Base-by-base conservation (phyloP, 306 rosid genomes). In the Cicer judaicum region DNA sequence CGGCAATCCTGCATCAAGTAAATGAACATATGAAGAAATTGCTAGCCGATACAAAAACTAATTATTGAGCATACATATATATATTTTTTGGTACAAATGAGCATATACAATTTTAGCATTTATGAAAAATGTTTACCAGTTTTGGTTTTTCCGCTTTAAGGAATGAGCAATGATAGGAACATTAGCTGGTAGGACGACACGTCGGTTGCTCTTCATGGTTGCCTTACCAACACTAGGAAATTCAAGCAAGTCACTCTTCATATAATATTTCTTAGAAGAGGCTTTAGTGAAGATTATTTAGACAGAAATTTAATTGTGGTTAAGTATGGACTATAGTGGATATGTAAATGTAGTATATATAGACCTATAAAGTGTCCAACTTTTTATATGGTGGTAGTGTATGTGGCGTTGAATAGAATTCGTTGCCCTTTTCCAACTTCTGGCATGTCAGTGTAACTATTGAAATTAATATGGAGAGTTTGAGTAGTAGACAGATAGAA, bases 1-100 rank as follows among this genome's bases (percentile, higher is more conserved):
- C 75, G 49, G 89, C 91, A 85, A 80, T 38, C 97, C 97, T 89
- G 86, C 87, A 81, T 38, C 54, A 63, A 56, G 40, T 8, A 78
- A 49, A 68, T 2, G 21, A 19, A 48, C 10, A 10, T 44, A 36
- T 19, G 64, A 54, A 73, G 53, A 60, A 40, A 48, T 50, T 4
- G 8, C 10, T 5, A 29, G 43, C 43, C 9, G 16, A 15, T 62
- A 8, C 57, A 29, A 59, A 46, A 42, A 29, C 3, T 5, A 5
- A 48, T 29, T 2, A 6, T 21, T 21, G 24, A 21, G 24, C 24
- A 21, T 21, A 21, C 24, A 21, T 21, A 21, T 24, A 24, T 24
- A 24, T 24, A 18, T 24, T 24, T 21, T 24, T 24, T 24, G 34
- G 34, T 24, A 24, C 4, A 24, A 24, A 71, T 59, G 16, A 67